Evolutionary conservation across 2,329 filamentous ascomycete species (phyloP).

Genomic region (Sporothrix euskadiensis): DNA sequence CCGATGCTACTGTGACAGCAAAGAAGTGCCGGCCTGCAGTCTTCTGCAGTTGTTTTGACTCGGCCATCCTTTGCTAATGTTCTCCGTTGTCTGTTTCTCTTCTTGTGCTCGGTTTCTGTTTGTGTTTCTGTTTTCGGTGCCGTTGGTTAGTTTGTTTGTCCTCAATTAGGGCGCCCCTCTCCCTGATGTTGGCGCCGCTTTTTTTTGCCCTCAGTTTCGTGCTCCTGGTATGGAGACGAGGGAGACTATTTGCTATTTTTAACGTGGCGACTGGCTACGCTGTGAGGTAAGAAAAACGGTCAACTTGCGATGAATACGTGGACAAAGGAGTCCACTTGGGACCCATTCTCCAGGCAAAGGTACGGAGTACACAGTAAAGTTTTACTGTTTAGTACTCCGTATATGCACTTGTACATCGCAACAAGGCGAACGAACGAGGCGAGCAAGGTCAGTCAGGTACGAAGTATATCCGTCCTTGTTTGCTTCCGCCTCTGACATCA

Average conservation of each 20-base stretch:
- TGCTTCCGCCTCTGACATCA: neutral
- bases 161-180: neutral
- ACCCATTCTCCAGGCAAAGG: neutral
- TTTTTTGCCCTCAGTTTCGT: neutral
- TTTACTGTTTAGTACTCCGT: too few species aligned
- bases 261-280: neutral
- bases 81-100: neutral
- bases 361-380: too few species aligned
- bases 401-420: too few species aligned
- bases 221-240: neutral
- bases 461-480: neutral
- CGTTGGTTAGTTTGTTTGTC: neutral
- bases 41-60: neutral
- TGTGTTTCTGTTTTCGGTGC: neutral
- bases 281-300: neutral
- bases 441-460: neutral
- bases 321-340: neutral
- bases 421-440: too few species aligned
- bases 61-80: neutral
- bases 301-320: neutral
- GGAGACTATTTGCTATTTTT: conserved; percentile 11
- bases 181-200: neutral
- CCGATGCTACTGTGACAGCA: neutral
- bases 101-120: neutral
- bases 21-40: neutral